These are phyloP conservation scores for Candida sphagnicola DNA, from an alignment of 805 yeast species.

Conservation along the genomic window DNA sequence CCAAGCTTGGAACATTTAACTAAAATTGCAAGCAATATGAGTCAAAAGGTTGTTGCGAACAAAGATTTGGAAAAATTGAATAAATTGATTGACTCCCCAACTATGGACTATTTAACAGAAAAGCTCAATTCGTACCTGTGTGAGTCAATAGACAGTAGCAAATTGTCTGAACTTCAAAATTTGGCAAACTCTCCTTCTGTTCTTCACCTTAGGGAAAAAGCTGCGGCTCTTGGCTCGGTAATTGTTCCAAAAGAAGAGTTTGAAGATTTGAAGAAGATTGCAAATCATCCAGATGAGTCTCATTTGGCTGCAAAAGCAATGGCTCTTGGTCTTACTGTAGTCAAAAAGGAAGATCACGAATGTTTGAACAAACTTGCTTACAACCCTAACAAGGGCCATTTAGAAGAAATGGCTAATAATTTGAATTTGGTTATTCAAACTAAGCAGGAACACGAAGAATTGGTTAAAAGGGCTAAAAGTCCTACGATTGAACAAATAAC, in stretches of 20 bases:
- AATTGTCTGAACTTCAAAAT: constrained; percentile 6
- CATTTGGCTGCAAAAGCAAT: constrained; percentile 13
- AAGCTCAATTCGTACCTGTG: constrained; percentile 10
- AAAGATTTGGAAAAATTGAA: constrained; percentile 7
- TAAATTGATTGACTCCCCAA: constrained; percentile 11
- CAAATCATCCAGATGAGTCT: constrained; percentile 11
- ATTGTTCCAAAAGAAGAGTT: constrained; percentile 11
- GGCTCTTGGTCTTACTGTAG: constrained; percentile 12
- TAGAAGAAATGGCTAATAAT: constrained; percentile 6
- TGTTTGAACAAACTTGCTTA: constrained; percentile 1
- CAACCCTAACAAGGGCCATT: background rate
- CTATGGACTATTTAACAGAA: constrained; percentile 14
- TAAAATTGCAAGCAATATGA: constrained; percentile 15
- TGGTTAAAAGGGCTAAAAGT: constrained; percentile 1
- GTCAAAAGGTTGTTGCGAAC: constrained; percentile 5
- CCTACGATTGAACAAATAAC: constrained; percentile 6
- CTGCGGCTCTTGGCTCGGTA: constrained; percentile 12
- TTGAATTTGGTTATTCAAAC: constrained; percentile 2
- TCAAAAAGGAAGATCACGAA: constrained; percentile 13
- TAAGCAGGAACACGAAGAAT: constrained; percentile 1
- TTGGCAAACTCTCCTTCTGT: constrained; percentile 15
- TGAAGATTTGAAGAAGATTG: constrained; percentile 6
- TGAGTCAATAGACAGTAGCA: constrained; percentile 3
- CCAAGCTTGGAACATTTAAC: constrained; percentile 28
- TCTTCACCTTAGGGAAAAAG: constrained; percentile 15